These are phyloP conservation scores for Candida yuanshanica DNA, from an alignment of 805 yeast species.

Conservation along the genomic window DNA sequence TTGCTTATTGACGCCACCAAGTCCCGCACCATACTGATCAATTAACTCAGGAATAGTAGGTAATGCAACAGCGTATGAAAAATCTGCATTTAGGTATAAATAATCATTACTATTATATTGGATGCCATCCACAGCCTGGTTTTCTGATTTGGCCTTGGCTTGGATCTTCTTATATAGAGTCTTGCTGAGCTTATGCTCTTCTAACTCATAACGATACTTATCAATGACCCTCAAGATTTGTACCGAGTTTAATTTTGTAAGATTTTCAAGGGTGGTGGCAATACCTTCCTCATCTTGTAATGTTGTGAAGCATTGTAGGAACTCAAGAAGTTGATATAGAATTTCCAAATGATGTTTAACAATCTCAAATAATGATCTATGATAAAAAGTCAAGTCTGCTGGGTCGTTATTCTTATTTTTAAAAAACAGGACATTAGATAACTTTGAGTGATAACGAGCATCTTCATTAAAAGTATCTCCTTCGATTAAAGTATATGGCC, in stretches of 20 bases:
- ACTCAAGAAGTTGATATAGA: constrained; percentile 73
- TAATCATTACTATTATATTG: constrained; percentile 18
- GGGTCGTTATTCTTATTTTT: constrained; percentile 32
- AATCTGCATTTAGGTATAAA: constrained; percentile 39
- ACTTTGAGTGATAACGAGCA: not conserved
- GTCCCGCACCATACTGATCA: constrained; percentile 70
- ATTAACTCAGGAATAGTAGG: constrained; percentile 75
- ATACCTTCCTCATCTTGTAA: constrained; percentile 61
- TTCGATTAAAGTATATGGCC: constrained; percentile 31
- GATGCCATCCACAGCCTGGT: constrained; percentile 9
- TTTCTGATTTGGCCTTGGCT: constrained; percentile 9
- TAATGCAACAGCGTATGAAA: constrained; percentile 42
- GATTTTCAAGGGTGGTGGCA: constrained; percentile 44
- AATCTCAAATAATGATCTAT: constrained; percentile 57
- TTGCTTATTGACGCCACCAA: constrained; percentile 51
- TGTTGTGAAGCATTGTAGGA: constrained; percentile 82
- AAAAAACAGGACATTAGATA: constrained; percentile 10
- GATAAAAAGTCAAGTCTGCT: constrained; percentile 50
- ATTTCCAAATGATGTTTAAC: constrained; percentile 68
- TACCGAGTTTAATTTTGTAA: constrained; percentile 54
- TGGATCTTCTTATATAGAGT: constrained; percentile 15
- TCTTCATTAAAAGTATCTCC: constrained; percentile 13
- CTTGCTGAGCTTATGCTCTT: constrained; percentile 60
- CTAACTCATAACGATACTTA: constrained; percentile 77
- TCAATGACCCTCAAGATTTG: constrained; percentile 70